phyloP scores from a whole-genome alignment of 306 rosid genomes.

The Pyrus pyrifolia region DNA sequence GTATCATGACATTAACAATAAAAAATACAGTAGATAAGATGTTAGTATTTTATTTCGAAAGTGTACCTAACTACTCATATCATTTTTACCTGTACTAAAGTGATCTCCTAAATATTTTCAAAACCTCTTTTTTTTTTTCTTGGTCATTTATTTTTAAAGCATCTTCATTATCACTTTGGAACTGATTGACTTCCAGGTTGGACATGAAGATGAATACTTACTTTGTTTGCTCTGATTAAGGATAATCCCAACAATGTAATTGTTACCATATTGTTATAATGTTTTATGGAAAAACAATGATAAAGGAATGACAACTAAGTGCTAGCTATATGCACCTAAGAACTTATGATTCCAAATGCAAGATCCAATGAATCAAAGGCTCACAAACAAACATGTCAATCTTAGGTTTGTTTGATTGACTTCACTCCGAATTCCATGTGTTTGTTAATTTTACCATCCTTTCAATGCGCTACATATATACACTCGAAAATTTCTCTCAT shows the following conservation, averaged over 20 bases:
- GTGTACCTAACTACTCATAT: no score
- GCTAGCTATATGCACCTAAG: background rate
- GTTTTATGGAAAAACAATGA: background rate
- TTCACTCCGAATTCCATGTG: background rate
- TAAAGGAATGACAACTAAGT: background rate
- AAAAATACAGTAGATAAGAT: no score
- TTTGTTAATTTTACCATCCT: background rate
- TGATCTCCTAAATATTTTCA: background rate
- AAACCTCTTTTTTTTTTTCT: background rate
- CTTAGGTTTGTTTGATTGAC: background rate
- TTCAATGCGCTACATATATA: background rate
- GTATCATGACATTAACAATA: no score
- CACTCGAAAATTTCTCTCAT: background rate
- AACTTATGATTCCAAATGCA: no score
- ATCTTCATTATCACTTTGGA: background rate
- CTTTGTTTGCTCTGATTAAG: background rate
- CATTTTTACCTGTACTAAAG: no score
- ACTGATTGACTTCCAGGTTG: background rate
- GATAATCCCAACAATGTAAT: background rate
- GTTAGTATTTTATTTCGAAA: no score
- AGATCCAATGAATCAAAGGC: background rate
- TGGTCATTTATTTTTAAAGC: background rate
- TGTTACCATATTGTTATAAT: background rate
- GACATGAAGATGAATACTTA: background rate
- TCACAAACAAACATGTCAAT: background rate